Conservation (phyloP, 768 basidiomycete species). For the Auricularia auricula-judae region DNA sequence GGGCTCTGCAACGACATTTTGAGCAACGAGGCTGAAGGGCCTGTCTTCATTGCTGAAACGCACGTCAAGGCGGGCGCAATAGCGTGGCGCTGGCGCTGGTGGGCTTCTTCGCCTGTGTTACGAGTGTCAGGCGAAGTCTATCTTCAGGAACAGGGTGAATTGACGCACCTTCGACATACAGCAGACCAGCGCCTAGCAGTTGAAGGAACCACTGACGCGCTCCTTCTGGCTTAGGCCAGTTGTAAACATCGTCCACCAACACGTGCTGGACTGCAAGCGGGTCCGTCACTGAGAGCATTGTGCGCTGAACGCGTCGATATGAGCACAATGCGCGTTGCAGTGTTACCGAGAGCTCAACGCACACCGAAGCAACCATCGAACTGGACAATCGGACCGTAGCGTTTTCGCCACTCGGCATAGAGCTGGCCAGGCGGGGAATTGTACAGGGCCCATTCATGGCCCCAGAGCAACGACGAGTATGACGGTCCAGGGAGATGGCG, state of each 20-base stretch:
- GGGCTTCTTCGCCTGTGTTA: conserved; percentile 4
- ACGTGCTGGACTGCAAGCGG: conserved; percentile 41
- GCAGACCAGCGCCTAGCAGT: conserved; percentile 50
- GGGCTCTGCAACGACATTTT: not conserved
- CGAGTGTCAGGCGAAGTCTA: not conserved
- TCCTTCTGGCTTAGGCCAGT: conserved; percentile 51
- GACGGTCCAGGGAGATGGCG: conserved; percentile 42
- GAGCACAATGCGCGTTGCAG: not conserved
- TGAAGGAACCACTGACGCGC: conserved; percentile 55
- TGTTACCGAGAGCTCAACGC: conserved; percentile 6
- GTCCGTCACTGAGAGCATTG: conserved; percentile 47
- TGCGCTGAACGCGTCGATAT: conserved; percentile 30
- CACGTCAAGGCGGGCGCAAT: conserved; percentile 2
- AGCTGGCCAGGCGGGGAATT: conserved; percentile 38
- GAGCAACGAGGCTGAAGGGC: not conserved
- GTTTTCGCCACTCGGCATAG: conserved; percentile 41
- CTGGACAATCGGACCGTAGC: conserved; percentile 42
- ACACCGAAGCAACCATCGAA: conserved; percentile 52
- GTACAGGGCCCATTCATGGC: conserved; percentile 42
- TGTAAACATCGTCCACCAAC: conserved; percentile 41
- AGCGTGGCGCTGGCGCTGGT: conserved; percentile 9
- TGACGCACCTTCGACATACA: conserved; percentile 49
- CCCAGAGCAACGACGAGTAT: conserved; percentile 43
- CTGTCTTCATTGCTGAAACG: not conserved
- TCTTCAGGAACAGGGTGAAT: not conserved